phyloP scores from a whole-genome alignment of 2,329 filamentous ascomycete species.

The Claviceps purpurea region DNA sequence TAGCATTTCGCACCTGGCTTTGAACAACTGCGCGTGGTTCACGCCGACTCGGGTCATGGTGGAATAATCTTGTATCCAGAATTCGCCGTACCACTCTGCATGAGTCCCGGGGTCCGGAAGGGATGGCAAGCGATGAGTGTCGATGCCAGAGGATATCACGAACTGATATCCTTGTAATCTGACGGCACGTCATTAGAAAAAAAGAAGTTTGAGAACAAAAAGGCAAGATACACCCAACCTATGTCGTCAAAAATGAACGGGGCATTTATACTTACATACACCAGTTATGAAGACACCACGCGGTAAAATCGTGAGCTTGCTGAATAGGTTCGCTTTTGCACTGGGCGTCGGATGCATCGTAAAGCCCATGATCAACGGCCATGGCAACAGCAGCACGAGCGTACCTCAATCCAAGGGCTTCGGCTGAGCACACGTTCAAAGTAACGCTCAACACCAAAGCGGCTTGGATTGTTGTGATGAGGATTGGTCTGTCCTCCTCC shows the following conservation, averaged over 20 bases:
- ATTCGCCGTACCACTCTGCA: neutral
- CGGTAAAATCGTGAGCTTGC: neutral
- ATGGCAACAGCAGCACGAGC: neutral
- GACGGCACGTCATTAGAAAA: neutral
- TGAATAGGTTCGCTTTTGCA: neutral
- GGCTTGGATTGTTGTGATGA: constrained; percentile 19
- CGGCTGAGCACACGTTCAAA: neutral
- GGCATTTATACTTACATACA: neutral
- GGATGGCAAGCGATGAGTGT: neutral
- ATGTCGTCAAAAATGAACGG: no score
- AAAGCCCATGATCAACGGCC: neutral
- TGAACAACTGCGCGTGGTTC: neutral
- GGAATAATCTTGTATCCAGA: neutral
- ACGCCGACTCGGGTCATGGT: neutral
- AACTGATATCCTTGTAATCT: constrained; percentile 1
- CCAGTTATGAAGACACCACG: constrained; percentile 1
- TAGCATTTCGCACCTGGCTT: neutral
- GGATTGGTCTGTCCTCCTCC: constrained; percentile 9
- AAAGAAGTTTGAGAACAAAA: neutral
- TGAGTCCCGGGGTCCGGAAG: neutral
- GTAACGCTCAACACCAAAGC: constrained; percentile 11
- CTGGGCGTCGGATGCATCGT: neutral
- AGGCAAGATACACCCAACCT: no score
- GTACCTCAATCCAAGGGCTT: neutral
- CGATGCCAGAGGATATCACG: neutral